Base-by-base conservation (phyloP, 176 grass and related monocot species). In the Typha latifolia region DNA sequence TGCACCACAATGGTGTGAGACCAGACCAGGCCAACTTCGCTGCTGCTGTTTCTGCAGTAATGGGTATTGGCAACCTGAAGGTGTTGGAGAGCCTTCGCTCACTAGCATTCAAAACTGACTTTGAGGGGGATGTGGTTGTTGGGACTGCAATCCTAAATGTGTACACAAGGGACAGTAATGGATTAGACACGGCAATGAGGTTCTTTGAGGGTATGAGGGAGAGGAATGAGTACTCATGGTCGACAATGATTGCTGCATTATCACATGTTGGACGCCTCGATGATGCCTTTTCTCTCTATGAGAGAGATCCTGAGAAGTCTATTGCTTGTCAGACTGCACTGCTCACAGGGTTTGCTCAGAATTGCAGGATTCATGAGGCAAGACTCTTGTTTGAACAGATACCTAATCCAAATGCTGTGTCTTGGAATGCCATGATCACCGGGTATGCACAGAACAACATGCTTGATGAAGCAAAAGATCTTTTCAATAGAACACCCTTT, bases 401-500 rank as follows among this genome's bases (percentile, higher is more conserved):
- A 69, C 59, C 80, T 10, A 72, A 86, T 15, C 77, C 80, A 43
- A 84, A 62, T 81, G 63, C 73, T 69, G 84, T 84, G 29, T 91
- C 80, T 27, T 91, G 88, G 88, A 91, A 91, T 19, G 83, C 88
- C 57, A 84, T 90, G 80, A 81, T 86, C 66, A 72, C 84, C 62
- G 85, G 84, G 21, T 89, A 81, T 66, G 80, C 78, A 66, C 82
- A 89, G 67, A 88, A 85, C 66, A 32, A 67, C 51, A 82, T 85
- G 82, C 65, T 88, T 80, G 70, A 82, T 75, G 82, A 83, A 43
- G 90, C 85, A 16, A 84, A 85, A 62, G 51, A 78, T 49, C 64
- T 94, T 51, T 94, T 94, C 12, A 23, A 94, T 51, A 80, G 34
- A 74, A 94, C 83, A 85, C 82, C 73, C 18, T 13, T 47, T 15